Evolutionary conservation across 495 filamentous ascomycete genomes (phyloP).

Genomic region (Xylaria sp.): DNA sequence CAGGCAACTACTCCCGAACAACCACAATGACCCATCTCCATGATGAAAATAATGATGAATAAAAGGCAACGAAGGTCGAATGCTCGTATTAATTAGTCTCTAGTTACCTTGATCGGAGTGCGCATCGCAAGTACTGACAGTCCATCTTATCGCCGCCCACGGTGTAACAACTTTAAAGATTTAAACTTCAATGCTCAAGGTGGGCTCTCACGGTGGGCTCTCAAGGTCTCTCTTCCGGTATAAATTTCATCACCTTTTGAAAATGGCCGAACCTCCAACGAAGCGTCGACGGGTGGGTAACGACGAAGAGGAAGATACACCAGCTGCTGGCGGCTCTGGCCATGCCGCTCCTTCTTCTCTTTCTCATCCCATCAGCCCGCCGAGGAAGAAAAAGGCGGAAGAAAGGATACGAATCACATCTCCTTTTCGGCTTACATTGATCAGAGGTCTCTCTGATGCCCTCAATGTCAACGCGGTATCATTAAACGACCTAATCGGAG

Average conservation of each 20-base stretch:
- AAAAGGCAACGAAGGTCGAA: too few species aligned
- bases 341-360: constrained; percentile 37
- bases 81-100: neutral
- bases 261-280: constrained; percentile 35
- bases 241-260: neutral
- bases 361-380: constrained; percentile 50
- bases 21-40: neutral
- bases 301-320: constrained; percentile 12
- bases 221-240: neutral
- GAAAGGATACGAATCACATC: constrained; percentile 52
- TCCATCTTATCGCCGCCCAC: neutral
- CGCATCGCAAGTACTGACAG: neutral
- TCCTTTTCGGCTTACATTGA: constrained; percentile 76
- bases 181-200: too few species aligned
- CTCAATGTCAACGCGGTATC: constrained; percentile 73
- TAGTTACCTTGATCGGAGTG: neutral
- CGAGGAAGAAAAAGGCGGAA: constrained; percentile 39
- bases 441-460: constrained; percentile 65
- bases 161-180: neutral
- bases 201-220: too few species aligned
- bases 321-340: neutral
- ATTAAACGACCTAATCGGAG: constrained; percentile 75
- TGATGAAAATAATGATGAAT: neutral
- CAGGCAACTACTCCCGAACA: neutral
- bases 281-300: constrained; percentile 35